These are phyloP conservation scores for Rhodotorula graminis DNA, from an alignment of 768 basidiomycete species.

Conservation along the genomic window DNA sequence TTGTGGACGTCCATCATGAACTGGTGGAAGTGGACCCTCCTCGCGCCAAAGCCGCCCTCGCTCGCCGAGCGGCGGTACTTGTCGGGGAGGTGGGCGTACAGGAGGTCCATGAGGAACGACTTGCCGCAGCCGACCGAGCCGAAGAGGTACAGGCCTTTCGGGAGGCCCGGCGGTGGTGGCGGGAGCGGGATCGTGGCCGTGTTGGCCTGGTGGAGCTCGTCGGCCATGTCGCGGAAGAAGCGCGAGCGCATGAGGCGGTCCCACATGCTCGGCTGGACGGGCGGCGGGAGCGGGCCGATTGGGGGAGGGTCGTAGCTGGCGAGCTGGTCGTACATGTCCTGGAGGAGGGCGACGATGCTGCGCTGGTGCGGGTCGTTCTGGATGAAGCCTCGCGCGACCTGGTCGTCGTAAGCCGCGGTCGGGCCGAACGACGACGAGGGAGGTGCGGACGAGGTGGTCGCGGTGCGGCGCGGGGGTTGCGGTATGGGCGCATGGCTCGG, in stretches of 20 bases:
- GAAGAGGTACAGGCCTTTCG: slow-evolving; percentile 87
- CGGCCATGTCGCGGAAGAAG: slow-evolving; percentile 15
- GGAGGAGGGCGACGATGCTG: slow-evolving; percentile 73
- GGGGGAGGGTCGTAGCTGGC: slow-evolving; percentile 64
- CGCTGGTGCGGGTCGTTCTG: slow-evolving; percentile 77
- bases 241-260: slow-evolving; percentile 39
- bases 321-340: slow-evolving; percentile 70
- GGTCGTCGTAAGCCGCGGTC: slow-evolving; percentile 48
- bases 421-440: slow-evolving; percentile 23
- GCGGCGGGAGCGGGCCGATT: slow-evolving; percentile 51
- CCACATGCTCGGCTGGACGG: slow-evolving; percentile 38
- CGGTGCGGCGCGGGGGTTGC: background rate
- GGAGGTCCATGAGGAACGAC: slow-evolving; percentile 98
- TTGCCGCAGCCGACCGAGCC: slow-evolving; percentile 97
- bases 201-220: slow-evolving; percentile 29
- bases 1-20: slow-evolving; percentile 99
- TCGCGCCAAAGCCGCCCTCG: slow-evolving; percentile 54
- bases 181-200: slow-evolving; percentile 15
- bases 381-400: slow-evolving; percentile 57
- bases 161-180: slow-evolving; percentile 52
- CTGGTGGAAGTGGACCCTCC: slow-evolving; percentile 90
- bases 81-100: slow-evolving; percentile 39
- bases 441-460: background rate
- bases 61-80: slow-evolving; percentile 48
- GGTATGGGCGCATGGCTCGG: no score